A percentile compares a stretch with the other conserved stretches of the same genome.
phyloP scores from a whole-genome alignment of 495 filamentous ascomycete species.

The Apiosordaria backusii region DNA sequence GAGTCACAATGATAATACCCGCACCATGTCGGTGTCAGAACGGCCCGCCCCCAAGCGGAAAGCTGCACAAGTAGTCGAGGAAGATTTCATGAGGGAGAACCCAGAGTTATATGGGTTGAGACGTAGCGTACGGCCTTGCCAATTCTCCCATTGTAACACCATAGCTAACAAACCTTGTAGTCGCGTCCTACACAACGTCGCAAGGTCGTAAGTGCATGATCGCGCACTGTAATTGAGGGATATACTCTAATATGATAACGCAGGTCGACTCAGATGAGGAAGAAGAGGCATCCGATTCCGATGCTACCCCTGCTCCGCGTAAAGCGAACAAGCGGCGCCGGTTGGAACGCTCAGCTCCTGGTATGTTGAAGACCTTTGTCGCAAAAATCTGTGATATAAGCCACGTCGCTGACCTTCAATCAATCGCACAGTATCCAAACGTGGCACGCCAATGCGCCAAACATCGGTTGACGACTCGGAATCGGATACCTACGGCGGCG shows the following conservation, averaged over 20 bases:
- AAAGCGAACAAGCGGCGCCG: slow-evolving; percentile 48
- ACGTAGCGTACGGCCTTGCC: slow-evolving; percentile 66
- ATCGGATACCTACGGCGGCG: slow-evolving; percentile 71
- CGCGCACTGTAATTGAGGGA: not conserved
- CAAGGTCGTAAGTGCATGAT: slow-evolving; percentile 44
- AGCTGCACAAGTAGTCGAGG: slow-evolving; percentile 57
- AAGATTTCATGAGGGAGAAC: slow-evolving; percentile 82
- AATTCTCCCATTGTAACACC: slow-evolving; percentile 2
- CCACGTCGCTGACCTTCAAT: not conserved
- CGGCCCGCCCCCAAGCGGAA: slow-evolving; percentile 72
- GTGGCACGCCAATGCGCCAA: slow-evolving; percentile 58
- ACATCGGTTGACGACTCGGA: slow-evolving; percentile 59
- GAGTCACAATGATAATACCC: slow-evolving; percentile 44
- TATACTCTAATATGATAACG: slow-evolving; percentile 24
- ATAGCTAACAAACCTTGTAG: slow-evolving; percentile 41
- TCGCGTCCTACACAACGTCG: slow-evolving; percentile 50
- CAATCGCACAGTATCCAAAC: slow-evolving; percentile 57
- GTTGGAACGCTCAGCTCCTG: slow-evolving; percentile 47
- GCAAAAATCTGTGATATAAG: not conserved
- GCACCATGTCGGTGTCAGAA: slow-evolving; percentile 55
- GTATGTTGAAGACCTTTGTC: slow-evolving; percentile 31
- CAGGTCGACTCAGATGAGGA: slow-evolving; percentile 73
- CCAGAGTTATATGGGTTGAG: slow-evolving; percentile 95
- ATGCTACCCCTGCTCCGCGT: slow-evolving; percentile 51
- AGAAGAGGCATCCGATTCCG: slow-evolving; percentile 68